Percentiles rank a stretch among this genome's conserved stretches.
Conservation (phyloP, 768 basidiomycete species). For the Phaffia australis region DNA sequence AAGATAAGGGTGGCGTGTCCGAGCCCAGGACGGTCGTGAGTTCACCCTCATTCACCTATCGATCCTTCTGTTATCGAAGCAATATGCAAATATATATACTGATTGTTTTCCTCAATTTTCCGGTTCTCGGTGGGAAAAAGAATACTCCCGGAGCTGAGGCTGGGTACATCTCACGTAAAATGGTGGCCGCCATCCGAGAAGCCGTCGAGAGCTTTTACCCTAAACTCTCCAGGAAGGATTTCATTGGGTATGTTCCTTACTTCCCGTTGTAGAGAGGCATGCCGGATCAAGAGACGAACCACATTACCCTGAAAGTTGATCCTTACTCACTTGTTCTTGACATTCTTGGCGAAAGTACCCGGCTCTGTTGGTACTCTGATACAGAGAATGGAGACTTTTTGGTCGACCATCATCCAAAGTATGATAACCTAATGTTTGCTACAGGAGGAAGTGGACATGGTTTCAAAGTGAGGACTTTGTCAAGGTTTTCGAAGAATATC, state of each 20-base stretch:
- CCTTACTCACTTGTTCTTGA: background rate
- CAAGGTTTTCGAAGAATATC: background rate
- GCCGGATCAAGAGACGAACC: background rate
- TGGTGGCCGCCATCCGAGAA: constrained; percentile 46
- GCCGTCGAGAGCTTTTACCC: constrained; percentile 52
- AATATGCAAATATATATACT: no score
- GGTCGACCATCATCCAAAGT: constrained; percentile 58
- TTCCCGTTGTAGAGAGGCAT: no score
- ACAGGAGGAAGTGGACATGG: constrained; percentile 74
- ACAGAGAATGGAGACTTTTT: constrained; percentile 79
- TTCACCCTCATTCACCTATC: no score
- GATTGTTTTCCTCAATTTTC: no score
- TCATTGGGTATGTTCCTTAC: constrained; percentile 43
- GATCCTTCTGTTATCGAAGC: no score
- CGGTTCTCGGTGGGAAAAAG: no score
- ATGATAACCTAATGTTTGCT: constrained; percentile 56
- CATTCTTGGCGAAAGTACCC: background rate
- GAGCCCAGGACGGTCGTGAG: constrained; percentile 58
- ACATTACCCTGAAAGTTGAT: background rate
- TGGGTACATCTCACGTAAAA: constrained; percentile 58
- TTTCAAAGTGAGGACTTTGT: constrained; percentile 53
- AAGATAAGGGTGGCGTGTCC: constrained; percentile 47
- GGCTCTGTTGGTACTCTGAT: constrained; percentile 66
- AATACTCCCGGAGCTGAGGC: constrained; percentile 45
- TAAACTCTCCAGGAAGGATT: constrained; percentile 60